phyloP scores from a whole-genome alignment of 495 filamentous ascomycete species.

The Neurospora terricola region DNA sequence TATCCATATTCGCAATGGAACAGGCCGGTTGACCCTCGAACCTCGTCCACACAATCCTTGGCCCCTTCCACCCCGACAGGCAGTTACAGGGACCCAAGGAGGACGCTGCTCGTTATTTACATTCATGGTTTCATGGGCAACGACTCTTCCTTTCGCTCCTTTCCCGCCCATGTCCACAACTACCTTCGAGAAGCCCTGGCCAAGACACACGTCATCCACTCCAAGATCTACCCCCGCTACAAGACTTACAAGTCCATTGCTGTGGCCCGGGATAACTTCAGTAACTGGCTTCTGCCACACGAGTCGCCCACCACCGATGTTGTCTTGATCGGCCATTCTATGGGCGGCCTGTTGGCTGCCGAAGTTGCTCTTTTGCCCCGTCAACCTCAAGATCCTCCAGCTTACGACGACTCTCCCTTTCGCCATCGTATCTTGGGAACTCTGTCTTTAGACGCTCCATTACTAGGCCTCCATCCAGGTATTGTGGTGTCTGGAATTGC shows the following conservation, averaged over 20 bases:
- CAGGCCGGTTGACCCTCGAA: slow-evolving; percentile 40
- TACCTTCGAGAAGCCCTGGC: slow-evolving; percentile 55
- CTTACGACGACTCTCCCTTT: slow-evolving; percentile 25
- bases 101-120: slow-evolving; percentile 70
- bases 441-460: slow-evolving; percentile 78
- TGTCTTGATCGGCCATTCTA: slow-evolving; percentile 77
- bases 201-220: slow-evolving; percentile 71
- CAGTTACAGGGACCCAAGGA: slow-evolving; percentile 18
- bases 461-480: slow-evolving; percentile 82
- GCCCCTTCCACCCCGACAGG: slow-evolving; percentile 34
- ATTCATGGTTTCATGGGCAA: slow-evolving; percentile 93
- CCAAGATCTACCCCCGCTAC: slow-evolving; percentile 88
- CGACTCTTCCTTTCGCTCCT: slow-evolving; percentile 77
- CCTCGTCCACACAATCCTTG: slow-evolving; percentile 55
- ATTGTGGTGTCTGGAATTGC: slow-evolving; percentile 70
- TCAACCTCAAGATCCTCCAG: slow-evolving; percentile 3
- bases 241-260: slow-evolving; percentile 68
- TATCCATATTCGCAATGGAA: slow-evolving; percentile 8
- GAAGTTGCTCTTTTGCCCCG: slow-evolving; percentile 61
- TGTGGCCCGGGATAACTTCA: slow-evolving; percentile 71
- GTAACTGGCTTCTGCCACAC: slow-evolving; percentile 71
- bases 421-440: slow-evolving; percentile 75
- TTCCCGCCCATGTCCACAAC: slow-evolving; percentile 80
- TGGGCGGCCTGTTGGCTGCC: slow-evolving; percentile 76
- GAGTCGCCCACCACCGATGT: slow-evolving; percentile 67